These are phyloP conservation scores for Podospora conica DNA, from an alignment of 495 filamentous ascomycete species.

Conservation along the genomic window DNA sequence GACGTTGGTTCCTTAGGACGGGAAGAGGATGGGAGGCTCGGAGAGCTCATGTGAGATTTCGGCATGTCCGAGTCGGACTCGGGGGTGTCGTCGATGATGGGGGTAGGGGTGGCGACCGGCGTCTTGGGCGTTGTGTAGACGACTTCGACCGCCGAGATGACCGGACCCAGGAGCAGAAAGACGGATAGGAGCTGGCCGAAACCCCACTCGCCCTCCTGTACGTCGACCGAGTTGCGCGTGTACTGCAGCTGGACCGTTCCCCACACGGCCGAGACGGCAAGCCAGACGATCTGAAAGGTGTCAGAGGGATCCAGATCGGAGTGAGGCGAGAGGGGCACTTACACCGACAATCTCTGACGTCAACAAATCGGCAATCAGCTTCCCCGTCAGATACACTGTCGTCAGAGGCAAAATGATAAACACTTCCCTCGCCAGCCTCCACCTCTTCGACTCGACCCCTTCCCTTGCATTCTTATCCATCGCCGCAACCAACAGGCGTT, in stretches of 20 bases:
- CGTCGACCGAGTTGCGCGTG: neutral
- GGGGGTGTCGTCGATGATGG: neutral
- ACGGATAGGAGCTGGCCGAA: neutral
- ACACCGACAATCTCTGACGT: neutral
- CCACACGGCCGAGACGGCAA: neutral
- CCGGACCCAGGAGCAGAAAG: neutral
- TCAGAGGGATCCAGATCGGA: neutral
- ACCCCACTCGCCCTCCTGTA: neutral
- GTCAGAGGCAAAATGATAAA: neutral
- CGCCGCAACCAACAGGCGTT: neutral
- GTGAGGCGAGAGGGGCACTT: neutral
- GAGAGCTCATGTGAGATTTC: no score
- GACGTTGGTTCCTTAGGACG: no score
- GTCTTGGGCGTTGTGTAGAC: neutral
- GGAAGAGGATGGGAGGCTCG: no score
- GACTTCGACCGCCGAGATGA: neutral
- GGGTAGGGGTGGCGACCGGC: no score
- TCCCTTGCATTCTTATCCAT: neutral
- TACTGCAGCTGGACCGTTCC: neutral
- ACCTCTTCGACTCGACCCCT: neutral
- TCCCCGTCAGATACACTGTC: neutral
- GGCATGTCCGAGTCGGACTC: no score
- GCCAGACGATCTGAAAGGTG: neutral
- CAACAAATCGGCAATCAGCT: neutral
- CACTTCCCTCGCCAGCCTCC: neutral